Percentiles rank a stretch among this genome's conserved stretches.
Conservation (phyloP, 331 rosid species). For the Malus hybrid region DNA sequence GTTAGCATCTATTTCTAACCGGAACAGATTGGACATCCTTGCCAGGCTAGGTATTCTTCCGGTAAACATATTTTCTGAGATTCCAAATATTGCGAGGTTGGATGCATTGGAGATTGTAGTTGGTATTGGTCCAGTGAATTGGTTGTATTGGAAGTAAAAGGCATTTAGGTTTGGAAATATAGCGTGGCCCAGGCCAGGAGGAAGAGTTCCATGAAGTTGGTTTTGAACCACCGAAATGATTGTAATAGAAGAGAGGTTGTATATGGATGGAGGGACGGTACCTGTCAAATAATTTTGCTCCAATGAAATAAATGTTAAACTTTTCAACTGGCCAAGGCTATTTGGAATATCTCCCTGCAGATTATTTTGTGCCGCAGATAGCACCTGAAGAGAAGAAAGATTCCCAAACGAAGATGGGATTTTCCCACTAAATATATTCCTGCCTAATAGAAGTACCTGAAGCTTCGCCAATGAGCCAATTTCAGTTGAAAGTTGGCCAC, state of each 20-base stretch:
- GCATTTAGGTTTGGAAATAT: not conserved
- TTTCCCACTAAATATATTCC: not conserved
- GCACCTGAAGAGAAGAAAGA: not conserved
- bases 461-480: slow-evolving; percentile 6
- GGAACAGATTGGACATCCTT: not conserved
- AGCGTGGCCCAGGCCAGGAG: not conserved
- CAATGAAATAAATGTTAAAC: not conserved
- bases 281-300: not conserved
- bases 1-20: not conserved
- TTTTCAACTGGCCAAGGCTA: not conserved
- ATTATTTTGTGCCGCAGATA: not conserved
- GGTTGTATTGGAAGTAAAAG: not conserved
- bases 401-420: not conserved
- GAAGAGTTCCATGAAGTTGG: slow-evolving; percentile 12
- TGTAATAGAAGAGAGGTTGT: not conserved
- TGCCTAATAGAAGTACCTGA: not conserved
- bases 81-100: not conserved
- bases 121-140: slow-evolving; percentile 11
- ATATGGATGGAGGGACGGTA: not conserved
- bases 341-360: not conserved
- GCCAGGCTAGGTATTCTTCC: slow-evolving; percentile 18
- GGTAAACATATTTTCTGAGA: not conserved
- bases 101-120: slow-evolving; percentile 7
- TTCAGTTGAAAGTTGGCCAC: not conserved
- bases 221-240: not conserved